phyloP scores from a whole-genome alignment of 495 filamentous ascomycete genomes.

The Hypomontagnella monticulosa region DNA sequence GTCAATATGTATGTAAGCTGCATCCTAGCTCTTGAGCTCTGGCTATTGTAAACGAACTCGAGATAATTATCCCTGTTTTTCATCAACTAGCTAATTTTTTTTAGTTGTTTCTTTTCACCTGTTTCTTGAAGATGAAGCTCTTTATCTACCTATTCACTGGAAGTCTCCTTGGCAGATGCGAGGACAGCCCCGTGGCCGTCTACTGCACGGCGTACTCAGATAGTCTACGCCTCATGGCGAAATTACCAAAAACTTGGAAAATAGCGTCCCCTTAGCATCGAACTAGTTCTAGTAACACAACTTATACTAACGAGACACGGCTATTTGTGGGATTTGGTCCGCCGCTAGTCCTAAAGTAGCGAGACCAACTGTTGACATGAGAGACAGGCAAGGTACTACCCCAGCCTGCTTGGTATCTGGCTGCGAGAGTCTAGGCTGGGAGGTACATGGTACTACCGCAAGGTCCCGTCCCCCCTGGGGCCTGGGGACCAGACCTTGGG shows the following conservation, averaged over 20 bases:
- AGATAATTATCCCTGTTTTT: too few species aligned
- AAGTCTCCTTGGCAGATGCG: too few species aligned
- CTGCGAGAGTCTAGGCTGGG: neutral
- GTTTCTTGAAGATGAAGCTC: too few species aligned
- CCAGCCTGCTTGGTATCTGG: slow-evolving; percentile 3
- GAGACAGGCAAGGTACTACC: neutral
- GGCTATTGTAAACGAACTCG: too few species aligned
- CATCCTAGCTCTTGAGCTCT: too few species aligned
- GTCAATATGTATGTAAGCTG: too few species aligned
- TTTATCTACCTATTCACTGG: too few species aligned
- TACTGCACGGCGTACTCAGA: too few species aligned
- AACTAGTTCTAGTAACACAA: slow-evolving; percentile 3
- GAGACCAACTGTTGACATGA: neutral
- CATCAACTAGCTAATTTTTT: too few species aligned
- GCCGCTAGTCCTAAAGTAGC: slow-evolving; percentile 4
- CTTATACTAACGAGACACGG: neutral
- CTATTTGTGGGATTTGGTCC: neutral
- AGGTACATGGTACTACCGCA: slow-evolving; percentile 12
- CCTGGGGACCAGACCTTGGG: too few species aligned
- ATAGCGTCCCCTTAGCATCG: neutral
- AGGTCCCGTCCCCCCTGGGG: neutral
- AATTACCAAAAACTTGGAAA: neutral
- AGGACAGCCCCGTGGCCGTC: too few species aligned
- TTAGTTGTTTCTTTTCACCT: too few species aligned
- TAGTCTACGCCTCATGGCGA: neutral